Base-by-base conservation (phyloP, 2,329 filamentous ascomycete genomes). In the Fusarium falciforme region DNA sequence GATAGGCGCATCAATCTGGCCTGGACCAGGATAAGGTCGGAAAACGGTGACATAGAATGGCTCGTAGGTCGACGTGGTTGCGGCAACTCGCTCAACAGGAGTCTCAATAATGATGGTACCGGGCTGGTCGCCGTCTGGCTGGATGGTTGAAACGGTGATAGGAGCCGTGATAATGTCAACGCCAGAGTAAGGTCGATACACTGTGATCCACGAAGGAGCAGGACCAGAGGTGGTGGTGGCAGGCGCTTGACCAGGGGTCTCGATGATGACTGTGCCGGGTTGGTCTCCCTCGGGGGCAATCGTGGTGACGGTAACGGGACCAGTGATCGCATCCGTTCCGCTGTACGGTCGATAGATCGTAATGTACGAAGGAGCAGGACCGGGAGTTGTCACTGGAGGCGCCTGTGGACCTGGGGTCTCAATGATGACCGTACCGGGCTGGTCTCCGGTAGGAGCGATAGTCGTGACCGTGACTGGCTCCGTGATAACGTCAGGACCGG, bases 231-330 rank as follows among this genome's bases (percentile, higher is more conserved):
- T 58, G 22, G 54, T 58, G 22, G 62, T 38, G 16, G 22, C 31
- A 7, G 60, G 44, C 11, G 52, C 57, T 20, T 66, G 61, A 27
- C 35, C 64, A 22, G 71, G 71, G 5, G 71, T 74, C 14, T 74
- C 67, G 12, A 74, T 72, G 6, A 74, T 63, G 14, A 74, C 61
- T 6, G 71, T 74, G 3, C 71, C 68, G 3, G 71, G 71, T 31
- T 69, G 61, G 11, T 72, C 71, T 2, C 64, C 67, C 40, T 63
- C 58, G 4, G 71, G 71, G 11, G 71, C 25, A 14, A 74, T 69
- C 9, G 64, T 74, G 0, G 71, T 74, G 36, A 57, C 58, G 17
- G 59, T 54, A 9, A 65, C 29, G 4, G 58, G 40, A 11, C 7
- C 35, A 2, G 59, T 61, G 29, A 61, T 61, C n/a, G 12, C 22